phyloP scores from a whole-genome alignment of 139 green algal genomes.

The Ettlia oleoabundans region DNA sequence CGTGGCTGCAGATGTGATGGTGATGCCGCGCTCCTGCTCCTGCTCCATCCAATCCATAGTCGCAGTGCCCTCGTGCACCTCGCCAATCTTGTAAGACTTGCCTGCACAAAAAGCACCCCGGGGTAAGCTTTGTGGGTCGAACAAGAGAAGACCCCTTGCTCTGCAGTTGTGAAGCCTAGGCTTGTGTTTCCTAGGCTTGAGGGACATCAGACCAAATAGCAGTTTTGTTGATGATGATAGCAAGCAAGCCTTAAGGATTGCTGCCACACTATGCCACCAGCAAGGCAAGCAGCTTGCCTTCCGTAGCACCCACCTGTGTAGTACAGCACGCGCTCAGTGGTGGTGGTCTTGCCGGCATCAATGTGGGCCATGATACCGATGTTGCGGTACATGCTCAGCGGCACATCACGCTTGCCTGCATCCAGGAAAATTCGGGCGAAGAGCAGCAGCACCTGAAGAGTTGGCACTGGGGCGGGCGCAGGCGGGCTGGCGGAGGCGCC shows the following conservation, averaged over 20 bases:
- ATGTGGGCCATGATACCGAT: constrained; percentile 99
- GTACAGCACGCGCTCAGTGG: constrained; percentile 97
- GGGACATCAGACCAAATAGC: no score
- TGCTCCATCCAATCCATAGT: constrained; percentile 99
- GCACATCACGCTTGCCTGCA: constrained; percentile 43
- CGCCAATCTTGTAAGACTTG: constrained; percentile 99
- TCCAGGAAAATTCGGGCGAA: not conserved
- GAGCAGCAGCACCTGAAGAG: not conserved
- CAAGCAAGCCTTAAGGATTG: no score
- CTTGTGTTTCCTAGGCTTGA: no score
- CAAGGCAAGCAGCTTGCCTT: no score
- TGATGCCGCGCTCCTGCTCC: constrained; percentile 97
- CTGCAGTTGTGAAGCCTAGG: no score
- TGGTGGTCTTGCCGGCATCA: constrained; percentile 97
- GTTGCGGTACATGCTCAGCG: constrained; percentile 96
- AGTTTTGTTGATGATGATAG: no score
- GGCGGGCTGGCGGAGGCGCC: not conserved
- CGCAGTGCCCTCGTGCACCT: constrained; percentile 98
- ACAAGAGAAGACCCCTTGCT: no score
- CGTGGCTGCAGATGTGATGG: constrained; percentile 98
- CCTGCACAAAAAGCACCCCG: no score
- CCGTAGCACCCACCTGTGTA: constrained; percentile 85
- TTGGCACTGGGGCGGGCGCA: not conserved
- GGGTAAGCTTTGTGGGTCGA: no score
- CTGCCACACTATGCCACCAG: no score